These are phyloP conservation scores for Periglandula ipomoeae DNA, from an alignment of 2,329 filamentous ascomycete species.

Conservation along the genomic window DNA sequence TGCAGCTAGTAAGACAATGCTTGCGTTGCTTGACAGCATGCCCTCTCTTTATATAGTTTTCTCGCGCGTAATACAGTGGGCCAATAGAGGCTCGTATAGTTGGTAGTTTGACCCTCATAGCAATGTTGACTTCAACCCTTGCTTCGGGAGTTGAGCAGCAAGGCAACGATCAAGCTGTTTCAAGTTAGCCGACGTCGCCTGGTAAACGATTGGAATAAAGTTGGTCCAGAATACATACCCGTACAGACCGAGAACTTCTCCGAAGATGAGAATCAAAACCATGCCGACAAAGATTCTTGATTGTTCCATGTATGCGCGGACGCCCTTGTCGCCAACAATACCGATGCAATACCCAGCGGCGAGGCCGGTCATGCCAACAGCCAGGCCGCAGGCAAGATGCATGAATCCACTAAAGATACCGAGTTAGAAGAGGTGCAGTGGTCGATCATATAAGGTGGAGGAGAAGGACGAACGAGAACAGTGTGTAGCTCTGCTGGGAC, in stretches of 20 bases:
- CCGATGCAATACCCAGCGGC: constrained; percentile 96
- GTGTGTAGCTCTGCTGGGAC: constrained; percentile 56
- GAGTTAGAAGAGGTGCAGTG: background rate
- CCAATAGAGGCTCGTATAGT: background rate
- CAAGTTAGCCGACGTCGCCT: background rate
- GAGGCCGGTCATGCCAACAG: constrained; percentile 84
- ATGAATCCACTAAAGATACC: constrained; percentile 62
- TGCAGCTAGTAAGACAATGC: constrained; percentile 19
- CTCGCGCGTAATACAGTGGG: background rate
- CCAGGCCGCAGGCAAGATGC: constrained; percentile 84
- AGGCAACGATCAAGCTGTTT: constrained; percentile 74
- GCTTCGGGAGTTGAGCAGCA: constrained; percentile 86
- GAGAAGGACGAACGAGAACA: constrained; percentile 60
- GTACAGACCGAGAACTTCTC: constrained; percentile 92
- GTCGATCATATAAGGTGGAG: background rate
- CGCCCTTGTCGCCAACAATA: constrained; percentile 87
- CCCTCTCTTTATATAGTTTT: background rate
- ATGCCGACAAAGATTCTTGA: constrained; percentile 95
- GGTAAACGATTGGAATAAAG: no score
- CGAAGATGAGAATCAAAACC: constrained; percentile 98
- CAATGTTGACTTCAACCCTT: constrained; percentile 38
- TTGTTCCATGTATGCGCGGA: constrained; percentile 93
- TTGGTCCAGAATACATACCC: constrained; percentile 58
- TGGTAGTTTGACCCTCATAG: background rate
- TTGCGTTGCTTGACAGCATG: constrained; percentile 1